Base-by-base conservation (phyloP, 148 eudicot species). In the Tetragonia tetragonoides region DNA sequence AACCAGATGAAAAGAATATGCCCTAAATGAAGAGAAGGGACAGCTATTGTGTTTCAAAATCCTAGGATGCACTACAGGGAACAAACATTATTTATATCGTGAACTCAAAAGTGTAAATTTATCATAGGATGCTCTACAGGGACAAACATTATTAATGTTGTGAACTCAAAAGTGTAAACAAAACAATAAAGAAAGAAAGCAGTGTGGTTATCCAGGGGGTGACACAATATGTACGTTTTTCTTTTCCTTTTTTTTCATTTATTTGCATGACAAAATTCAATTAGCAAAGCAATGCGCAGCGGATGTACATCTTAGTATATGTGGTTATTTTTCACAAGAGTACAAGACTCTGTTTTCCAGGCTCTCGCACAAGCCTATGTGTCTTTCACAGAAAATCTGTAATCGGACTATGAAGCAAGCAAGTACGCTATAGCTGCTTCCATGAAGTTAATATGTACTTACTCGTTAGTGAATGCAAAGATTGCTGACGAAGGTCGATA, bases 401-500 rank as follows among this genome's bases (percentile, higher is more conserved):
- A 21, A 18, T 78, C 54, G 57, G 20, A 39, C 34, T 63, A 18
- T 65, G 41, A 79, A 23, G 34, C 54, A 56, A 68, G 61, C 60
- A 59, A 10, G 15, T 41, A 41, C 4, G 11, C 23, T 16, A 16
- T 18, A 63, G 23, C 8, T 40, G 47, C 68, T 62, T 24, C 54
- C 54, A 34, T 40, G 34, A 73, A 54, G 14, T 23, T 24, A 34
- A 37, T 59, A 28, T 23, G 53, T 21, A 87, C 99, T 90, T 83
- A 95, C 99, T 82, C 94, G 74, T 89, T 91, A 42, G 99, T 93
- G 86, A 95, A 95, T 78, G 97, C 97, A 90, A 93, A 95, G 64
- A 95, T 91, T 73, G 95, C 86, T 14, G 93, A 90, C 18, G 86
- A 91, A 9, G 98, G 99, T 41, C 91, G 92, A 82, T 89, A 90